Percentiles rank a stretch among this genome's conserved stretches.
These are phyloP conservation scores for Dioszegia hungarica DNA, from an alignment of 768 basidiomycete genomes.

Conservation along the genomic window DNA sequence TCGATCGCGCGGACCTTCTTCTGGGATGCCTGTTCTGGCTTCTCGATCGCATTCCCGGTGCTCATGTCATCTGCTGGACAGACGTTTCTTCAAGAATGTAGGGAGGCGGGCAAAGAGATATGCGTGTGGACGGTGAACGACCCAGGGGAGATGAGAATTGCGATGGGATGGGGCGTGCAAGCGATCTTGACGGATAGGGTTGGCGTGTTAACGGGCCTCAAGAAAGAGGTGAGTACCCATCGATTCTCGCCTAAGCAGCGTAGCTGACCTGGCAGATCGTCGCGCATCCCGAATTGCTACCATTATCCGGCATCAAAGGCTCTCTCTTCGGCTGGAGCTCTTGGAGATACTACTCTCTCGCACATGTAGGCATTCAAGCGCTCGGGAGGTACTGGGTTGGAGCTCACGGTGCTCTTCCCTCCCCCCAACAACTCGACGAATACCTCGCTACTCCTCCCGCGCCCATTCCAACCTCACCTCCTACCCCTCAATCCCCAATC, in stretches of 20 bases:
- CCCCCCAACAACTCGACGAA: conserved; percentile 6
- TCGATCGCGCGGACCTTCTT: conserved; percentile 45
- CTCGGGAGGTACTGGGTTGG: conserved; percentile 13
- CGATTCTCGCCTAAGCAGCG: neutral
- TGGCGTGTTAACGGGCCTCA: conserved; percentile 30
- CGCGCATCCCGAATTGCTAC: conserved; percentile 27
- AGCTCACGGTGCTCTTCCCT: conserved; percentile 27
- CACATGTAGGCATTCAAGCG: conserved; percentile 36
- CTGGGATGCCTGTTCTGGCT: conserved; percentile 47
- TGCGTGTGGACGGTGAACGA: conserved; percentile 50
- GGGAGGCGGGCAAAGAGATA: conserved; percentile 42
- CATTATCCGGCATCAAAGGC: conserved; percentile 17
- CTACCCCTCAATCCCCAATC: no score
- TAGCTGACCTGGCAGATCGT: conserved; percentile 22
- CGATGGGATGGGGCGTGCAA: conserved; percentile 45
- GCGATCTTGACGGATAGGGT: conserved; percentile 48
- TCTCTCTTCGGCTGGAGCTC: conserved; percentile 42
- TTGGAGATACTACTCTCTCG: conserved; percentile 44
- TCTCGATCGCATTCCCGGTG: conserved; percentile 42
- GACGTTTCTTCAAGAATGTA: conserved; percentile 45
- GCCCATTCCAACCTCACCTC: neutral
- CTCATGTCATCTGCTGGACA: conserved; percentile 44
- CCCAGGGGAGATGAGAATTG: conserved; percentile 42
- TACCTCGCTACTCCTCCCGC: neutral
- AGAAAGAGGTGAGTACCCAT: conserved; percentile 33